Conservation (phyloP, 2,329 filamentous ascomycete species). For the Botrytis hyacinthi region DNA sequence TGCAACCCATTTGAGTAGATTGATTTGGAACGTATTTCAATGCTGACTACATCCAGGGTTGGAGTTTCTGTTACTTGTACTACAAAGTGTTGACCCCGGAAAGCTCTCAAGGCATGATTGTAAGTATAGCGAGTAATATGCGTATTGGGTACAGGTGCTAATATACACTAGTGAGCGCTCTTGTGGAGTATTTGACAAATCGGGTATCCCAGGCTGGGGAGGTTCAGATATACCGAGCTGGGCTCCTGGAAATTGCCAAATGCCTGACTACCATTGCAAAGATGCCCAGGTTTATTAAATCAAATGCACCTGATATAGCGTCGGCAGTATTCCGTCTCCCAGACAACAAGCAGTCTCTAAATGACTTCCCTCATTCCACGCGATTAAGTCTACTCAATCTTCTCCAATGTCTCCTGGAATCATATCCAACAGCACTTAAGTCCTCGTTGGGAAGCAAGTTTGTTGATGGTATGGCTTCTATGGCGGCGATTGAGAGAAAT, state of each 20-base stretch:
- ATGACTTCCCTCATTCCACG: constrained; percentile 26
- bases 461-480: constrained; percentile 29
- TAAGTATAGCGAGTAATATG: not conserved
- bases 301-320: constrained; percentile 5
- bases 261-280: constrained; percentile 14
- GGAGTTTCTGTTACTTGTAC: constrained; percentile 25
- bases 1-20: not conserved
- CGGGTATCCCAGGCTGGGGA: constrained; percentile 14
- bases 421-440: constrained; percentile 24
- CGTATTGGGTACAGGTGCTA: not conserved
- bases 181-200: constrained; percentile 30
- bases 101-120: constrained; percentile 28
- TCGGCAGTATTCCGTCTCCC: constrained; percentile 12
- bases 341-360: constrained; percentile 9
- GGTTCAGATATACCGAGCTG: constrained; percentile 20
- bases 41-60: constrained; percentile 25
- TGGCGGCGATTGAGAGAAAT: constrained; percentile 35
- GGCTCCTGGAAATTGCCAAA: constrained; percentile 19
- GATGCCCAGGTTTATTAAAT: constrained; percentile 18
- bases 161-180: constrained; percentile 25
- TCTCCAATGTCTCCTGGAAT: constrained; percentile 26
- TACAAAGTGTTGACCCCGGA: constrained; percentile 19
- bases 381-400: constrained; percentile 30
- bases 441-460: constrained; percentile 27
- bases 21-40: not conserved